phyloP scores from a whole-genome alignment of 208 protist genomes.

The Acanthamoeba pearcei region DNA sequence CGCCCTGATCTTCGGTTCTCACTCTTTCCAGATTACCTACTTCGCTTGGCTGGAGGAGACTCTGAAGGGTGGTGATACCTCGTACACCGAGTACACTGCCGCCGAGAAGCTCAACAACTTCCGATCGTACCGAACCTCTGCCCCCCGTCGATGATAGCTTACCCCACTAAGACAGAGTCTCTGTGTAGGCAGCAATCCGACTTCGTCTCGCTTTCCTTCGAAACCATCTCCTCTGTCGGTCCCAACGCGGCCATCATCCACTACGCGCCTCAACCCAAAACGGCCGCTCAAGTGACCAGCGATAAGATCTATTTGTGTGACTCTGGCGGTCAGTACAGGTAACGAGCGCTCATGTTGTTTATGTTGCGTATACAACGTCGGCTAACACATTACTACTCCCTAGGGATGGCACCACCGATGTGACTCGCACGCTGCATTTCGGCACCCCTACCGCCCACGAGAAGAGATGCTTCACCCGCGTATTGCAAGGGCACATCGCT shows the following conservation, averaged over 20 bases:
- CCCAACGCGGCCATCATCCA: slow-evolving; percentile 97
- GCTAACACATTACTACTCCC: not conserved
- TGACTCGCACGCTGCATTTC: slow-evolving; percentile 97
- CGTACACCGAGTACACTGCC: slow-evolving; percentile 93
- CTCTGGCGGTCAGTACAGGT: slow-evolving; percentile 94
- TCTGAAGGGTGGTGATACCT: slow-evolving; percentile 24
- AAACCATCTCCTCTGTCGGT: slow-evolving; percentile 94
- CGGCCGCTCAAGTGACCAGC: slow-evolving; percentile 84
- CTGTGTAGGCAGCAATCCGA: slow-evolving; percentile 75
- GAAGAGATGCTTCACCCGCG: slow-evolving; percentile 95
- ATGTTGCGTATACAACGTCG: not conserved
- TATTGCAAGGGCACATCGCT: slow-evolving; percentile 96
- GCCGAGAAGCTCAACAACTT: slow-evolving; percentile 91
- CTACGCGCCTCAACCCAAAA: slow-evolving; percentile 91
- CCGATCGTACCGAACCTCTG: slow-evolving; percentile 72
- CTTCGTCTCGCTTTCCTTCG: slow-evolving; percentile 95
- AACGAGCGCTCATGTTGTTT: not conserved
- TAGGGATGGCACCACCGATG: slow-evolving; percentile 96
- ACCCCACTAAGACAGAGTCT: not conserved
- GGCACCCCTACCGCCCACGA: slow-evolving; percentile 84
- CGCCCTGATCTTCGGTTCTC: not conserved
- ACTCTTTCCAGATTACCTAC: slow-evolving; percentile 34
- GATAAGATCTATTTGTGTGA: slow-evolving; percentile 96
- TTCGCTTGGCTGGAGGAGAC: slow-evolving; percentile 93
- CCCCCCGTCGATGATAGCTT: slow-evolving; percentile 76